A percentile compares a stretch with the other conserved stretches of the same genome.
phyloP scores from a whole-genome alignment of 306 rosid genomes.

The Trichosanthes truncata region DNA sequence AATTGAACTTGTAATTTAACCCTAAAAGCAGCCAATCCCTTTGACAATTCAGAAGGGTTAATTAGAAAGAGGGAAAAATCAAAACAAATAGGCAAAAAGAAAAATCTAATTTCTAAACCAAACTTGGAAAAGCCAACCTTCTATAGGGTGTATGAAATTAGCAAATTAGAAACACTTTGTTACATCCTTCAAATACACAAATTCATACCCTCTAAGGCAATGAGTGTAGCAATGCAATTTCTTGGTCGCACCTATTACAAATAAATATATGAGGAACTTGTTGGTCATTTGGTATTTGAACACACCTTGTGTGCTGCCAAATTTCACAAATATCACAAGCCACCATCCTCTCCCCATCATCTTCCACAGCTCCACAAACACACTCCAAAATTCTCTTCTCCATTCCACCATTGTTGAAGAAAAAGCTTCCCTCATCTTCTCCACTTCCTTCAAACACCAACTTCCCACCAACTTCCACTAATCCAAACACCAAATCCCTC shows the following conservation, averaged over 20 bases:
- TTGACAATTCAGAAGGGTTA: too few relatives aligned
- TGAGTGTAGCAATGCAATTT: constrained; percentile 47
- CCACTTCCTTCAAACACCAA: constrained; percentile 26
- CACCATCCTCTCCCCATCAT: constrained; percentile 82
- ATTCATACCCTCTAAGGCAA: constrained; percentile 15
- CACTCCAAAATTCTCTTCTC: constrained; percentile 35
- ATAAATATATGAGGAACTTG: constrained; percentile 63
- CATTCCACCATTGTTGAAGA: constrained; percentile 22
- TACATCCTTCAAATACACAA: background rate
- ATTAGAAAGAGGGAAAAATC: too few relatives aligned
- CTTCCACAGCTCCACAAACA: constrained; percentile 68
- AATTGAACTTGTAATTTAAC: too few relatives aligned
- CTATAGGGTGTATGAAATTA: background rate
- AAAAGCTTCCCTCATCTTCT: background rate
- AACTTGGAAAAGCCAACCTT: background rate
- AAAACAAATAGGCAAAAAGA: too few relatives aligned
- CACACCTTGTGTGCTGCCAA: constrained; percentile 75
- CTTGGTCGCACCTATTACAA: constrained; percentile 66
- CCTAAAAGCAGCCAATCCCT: too few relatives aligned
- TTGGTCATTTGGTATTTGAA: constrained; percentile 51
- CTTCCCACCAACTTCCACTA: constrained; percentile 51
- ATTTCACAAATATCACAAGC: constrained; percentile 80
- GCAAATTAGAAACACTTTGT: background rate
- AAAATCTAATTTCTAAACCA: too few relatives aligned
- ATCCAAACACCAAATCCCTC: constrained; percentile 35